Evolutionary conservation across 2,329 filamentous ascomycete genomes (phyloP).

Genomic region (Arthrobotrys sphaeroides): DNA sequence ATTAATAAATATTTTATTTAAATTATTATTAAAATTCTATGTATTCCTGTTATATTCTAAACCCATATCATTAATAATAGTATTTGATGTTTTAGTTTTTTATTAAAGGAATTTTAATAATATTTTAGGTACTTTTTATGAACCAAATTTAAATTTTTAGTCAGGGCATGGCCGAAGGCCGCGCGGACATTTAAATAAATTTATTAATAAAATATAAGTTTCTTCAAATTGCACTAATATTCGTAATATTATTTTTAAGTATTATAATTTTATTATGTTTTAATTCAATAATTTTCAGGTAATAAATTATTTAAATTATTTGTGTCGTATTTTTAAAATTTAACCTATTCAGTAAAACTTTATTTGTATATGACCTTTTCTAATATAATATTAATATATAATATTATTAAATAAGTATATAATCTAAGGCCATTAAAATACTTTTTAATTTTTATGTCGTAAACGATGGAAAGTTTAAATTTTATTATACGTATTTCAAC

Average conservation of each 20-base stretch:
- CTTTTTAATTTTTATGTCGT: conserved; percentile 54
- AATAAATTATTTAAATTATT: conserved; percentile 27
- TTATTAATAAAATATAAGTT: conserved; percentile 52
- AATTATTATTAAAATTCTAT: conserved; percentile 13
- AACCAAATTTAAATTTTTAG: conserved; percentile 21
- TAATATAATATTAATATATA: conserved; percentile 50
- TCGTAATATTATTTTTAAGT: conserved; percentile 7
- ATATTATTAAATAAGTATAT: conserved; percentile 56
- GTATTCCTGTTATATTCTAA: conserved; percentile 13
- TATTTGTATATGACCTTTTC: conserved; percentile 4
- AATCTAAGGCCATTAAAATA: conserved; percentile 55
- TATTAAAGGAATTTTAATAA: conserved; percentile 5
- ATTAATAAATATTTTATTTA: conserved; percentile 34
- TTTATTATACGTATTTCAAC: conserved; percentile 55
- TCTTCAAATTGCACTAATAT: background rate
- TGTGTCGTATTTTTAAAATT: conserved; percentile 21
- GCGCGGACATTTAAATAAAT: conserved; percentile 19
- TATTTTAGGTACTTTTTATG: conserved; percentile 20
- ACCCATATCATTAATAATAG: conserved; percentile 21
- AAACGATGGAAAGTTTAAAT: conserved; percentile 41
- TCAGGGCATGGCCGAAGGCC: background rate
- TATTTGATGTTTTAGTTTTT: conserved; percentile 27
- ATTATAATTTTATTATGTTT: conserved; percentile 15
- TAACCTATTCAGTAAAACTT: conserved; percentile 1
- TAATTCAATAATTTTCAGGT: conserved; percentile 25